Base-by-base conservation (phyloP, 768 basidiomycete species). In the Vishniacozyma victoriae region DNA sequence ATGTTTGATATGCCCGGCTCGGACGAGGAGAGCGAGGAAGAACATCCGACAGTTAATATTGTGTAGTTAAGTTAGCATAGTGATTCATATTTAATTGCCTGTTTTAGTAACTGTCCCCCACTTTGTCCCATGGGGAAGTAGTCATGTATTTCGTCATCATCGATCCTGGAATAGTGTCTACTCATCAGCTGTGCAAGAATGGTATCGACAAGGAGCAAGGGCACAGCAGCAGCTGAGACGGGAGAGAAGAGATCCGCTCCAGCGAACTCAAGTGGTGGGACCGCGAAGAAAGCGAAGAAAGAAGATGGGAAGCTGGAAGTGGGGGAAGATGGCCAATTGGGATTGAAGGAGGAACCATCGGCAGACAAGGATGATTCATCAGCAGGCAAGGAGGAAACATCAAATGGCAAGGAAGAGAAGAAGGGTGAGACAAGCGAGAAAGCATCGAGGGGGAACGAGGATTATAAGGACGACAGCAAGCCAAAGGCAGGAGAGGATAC, bases 251-350 rank as follows among this genome's bases (percentile, higher is more conserved):
- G 38, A 19, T 26, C 20, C 5, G 22, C 36, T 5, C 29, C 46
- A 4, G 24, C 46, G 26, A 38, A 40, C 15, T 27, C 27, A 16
- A 29, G 27, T 13, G 41, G 41, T 15, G 15, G 22, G 16, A 36
- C 1, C 5, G n/a, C 15, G 16, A 40, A 15, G 5, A 25, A 37
- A 25, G 40, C 19, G 15, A 27, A 48, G 3, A 20, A n/a, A 16
- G 49, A 52, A 41, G 52, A 56, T 46, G 44, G 47, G 9, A 52
- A 55, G 20, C 41, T 22, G 19, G 53, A 50, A 36, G n/a, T 33
- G 9, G 29, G 29, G 29, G n/a, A 33, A n/a, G 29, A 33, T n/a
- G 29, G 29, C 29, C 9, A 33, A n/a, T n/a, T 33, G 29, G 29
- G 29, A 9, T n/a, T 33, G 13, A 29, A 44, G 5, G 43, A 46